These are phyloP conservation scores for Globisporangium cystogenes DNA, from an alignment of 352 stramenopile genomes.

Conservation along the genomic window DNA sequence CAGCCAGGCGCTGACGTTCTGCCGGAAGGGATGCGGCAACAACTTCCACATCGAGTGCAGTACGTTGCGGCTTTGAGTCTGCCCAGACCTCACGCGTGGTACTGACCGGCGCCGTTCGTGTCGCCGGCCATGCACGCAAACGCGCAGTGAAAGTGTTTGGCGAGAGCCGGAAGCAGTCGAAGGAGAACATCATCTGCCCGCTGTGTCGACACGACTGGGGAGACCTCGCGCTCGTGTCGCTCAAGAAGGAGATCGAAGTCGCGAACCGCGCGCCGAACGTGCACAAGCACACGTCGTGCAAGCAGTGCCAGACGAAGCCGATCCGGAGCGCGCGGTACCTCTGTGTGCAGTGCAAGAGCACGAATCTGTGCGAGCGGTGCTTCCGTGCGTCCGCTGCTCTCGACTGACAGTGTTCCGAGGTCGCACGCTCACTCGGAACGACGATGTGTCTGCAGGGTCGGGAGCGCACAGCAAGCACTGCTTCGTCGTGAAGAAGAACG, in stretches of 20 bases:
- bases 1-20: slow-evolving; percentile 62
- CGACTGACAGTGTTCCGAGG: too few relatives aligned
- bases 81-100: background rate
- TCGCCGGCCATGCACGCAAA: background rate
- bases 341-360: slow-evolving; percentile 74
- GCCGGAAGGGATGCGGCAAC: slow-evolving; percentile 69
- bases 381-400: slow-evolving; percentile 39
- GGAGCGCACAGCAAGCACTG: slow-evolving; percentile 58
- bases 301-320: slow-evolving; percentile 70
- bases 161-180: slow-evolving; percentile 72
- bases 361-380: slow-evolving; percentile 68
- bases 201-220: slow-evolving; percentile 82
- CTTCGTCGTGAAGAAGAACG: slow-evolving; percentile 70
- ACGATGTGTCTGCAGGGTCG: slow-evolving; percentile 23
- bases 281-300: slow-evolving; percentile 57
- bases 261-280: slow-evolving; percentile 72
- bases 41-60: slow-evolving; percentile 72
- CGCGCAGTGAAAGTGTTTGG: slow-evolving; percentile 76
- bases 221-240: slow-evolving; percentile 40
- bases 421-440: background rate
- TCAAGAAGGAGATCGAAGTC: slow-evolving; percentile 72
- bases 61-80: slow-evolving; percentile 26
- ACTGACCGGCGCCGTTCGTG: background rate
- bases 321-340: slow-evolving; percentile 77
- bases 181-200: slow-evolving; percentile 82